Conservation (phyloP, 2,329 filamentous ascomycete genomes). For the Penicillium sp. region DNA sequence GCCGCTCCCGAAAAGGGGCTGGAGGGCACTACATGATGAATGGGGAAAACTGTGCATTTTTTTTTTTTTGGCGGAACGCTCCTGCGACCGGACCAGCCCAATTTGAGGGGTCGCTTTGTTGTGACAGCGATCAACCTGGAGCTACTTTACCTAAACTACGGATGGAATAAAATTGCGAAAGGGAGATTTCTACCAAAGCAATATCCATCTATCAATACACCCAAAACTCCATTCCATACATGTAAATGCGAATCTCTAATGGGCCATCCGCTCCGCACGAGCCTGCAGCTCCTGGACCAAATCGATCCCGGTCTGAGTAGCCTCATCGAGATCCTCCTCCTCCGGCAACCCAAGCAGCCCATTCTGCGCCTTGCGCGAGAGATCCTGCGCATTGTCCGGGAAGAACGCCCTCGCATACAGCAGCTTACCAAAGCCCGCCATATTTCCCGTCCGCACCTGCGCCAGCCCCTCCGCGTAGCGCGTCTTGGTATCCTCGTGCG, state of each 20-base stretch:
- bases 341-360: constrained; percentile 60
- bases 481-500: constrained; percentile 51
- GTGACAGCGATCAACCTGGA: no score
- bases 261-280: neutral
- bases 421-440: constrained; percentile 51
- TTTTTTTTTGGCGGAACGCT: no score
- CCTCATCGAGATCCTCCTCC: constrained; percentile 66
- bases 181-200: no score
- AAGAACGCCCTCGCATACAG: constrained; percentile 64
- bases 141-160: no score
- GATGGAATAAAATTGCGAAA: no score
- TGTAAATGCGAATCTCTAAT: neutral
- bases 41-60: no score
- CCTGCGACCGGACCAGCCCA: no score
- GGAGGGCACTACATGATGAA: no score
- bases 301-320: constrained; percentile 56
- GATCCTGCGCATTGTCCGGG: constrained; percentile 45
- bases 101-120: no score
- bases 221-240: no score
- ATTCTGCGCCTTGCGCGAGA: constrained; percentile 57
- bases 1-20: no score
- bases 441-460: constrained; percentile 50
- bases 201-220: no score
- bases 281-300: constrained; percentile 42
- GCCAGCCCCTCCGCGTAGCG: constrained; percentile 56